Evolutionary conservation across 768 basidiomycete genomes (phyloP), one percentile per base, ranked within the genome.

Genomic region (Pholiota molesta): DNA sequence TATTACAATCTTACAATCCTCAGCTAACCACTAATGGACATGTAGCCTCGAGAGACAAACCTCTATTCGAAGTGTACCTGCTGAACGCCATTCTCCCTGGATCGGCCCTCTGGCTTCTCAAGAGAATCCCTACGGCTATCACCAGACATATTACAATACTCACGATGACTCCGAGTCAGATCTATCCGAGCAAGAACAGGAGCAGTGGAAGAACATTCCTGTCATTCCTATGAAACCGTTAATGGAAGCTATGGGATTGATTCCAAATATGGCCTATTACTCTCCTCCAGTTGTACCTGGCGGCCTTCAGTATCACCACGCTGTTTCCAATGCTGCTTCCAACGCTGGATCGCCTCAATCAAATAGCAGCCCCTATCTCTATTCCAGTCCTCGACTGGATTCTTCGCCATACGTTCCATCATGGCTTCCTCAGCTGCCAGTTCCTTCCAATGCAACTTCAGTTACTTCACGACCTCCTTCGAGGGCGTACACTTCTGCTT

Each of bases 21-120:
- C 19, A 54, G 19, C 40, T 45, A 60, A 62, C 37, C 21, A 64
- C 49, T 29, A 23, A 21, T 55, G 26, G 16, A 19, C 51, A 23
- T 26, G 10, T 3, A 77, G 78, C 9, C 69, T 78, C 29, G 74
- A 78, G 59, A 68, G 74, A 40, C 73, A 76, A 54, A 62, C 64
- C 23, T 75, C 77, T 14, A 66, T 70, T 45, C 64, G 71, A 55
- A 73, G 62, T 54, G 62, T 66, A 53, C 63, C 68, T 65, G 28
- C 61, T 23, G 74, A 72, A 37, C 72, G 76, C 3, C 70, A 72
- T 59, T 79, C 79, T 5, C 74, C 78, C 5, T 81, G 80, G 80
- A 75, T 75, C 52, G 78, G 78, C 2, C 77, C 78, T 33, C 68
- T 80, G 31, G 78, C 76, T 17, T 73, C 71, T 42, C 68, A 73